Base-by-base conservation (phyloP, 345 rosid species). In the Bretschneidera sinensis region DNA sequence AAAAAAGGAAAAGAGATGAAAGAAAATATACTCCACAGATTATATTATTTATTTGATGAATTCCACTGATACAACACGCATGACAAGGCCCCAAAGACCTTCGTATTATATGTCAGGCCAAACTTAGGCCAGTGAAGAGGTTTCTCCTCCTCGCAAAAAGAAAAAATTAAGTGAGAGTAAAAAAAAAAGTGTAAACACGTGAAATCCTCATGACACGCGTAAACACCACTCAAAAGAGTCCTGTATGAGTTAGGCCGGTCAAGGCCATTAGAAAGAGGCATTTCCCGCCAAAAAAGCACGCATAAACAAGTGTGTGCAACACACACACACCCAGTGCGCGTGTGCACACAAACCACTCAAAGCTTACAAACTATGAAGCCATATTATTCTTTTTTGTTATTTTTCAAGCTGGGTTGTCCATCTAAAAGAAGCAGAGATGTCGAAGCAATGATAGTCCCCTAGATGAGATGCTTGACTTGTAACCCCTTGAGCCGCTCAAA, bases 41-140 rank as follows among this genome's bases (percentile, higher is more conserved):
- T 63, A 54, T 77, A 71, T 59, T n/a, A n/a, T 51, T 56, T 65
- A 68, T 64, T 65, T 55, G 57, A 67, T 59, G 55, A 60, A 73
- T 65, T n/a, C n/a, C n/a, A n/a, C 70, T 62, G 67, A 71, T 67
- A 77, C 81, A 75, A 34, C 78, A 74, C 63, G 39, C 68, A 2
- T 43, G 39, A 66, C 47, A 74, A 76, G 82, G 85, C 80, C 91
- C 85, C 82, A 72, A 78, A 77, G 78, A 72, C 80, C 83, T 64
- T 76, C n/a, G n/a, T 56, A 24, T 51, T 70, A 25, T 71, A 28
- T 65, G 59, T 64, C 62, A 54, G 70, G 77, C 77, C 74, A 51
- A 56, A 54, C 47, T 24, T 45, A 52, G 74, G 78, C 74, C 76
- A 10, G 7, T 56, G 51, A 68, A 55, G 78, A 74, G 68, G 74